Evolutionary conservation across 2,329 filamentous ascomycete genomes (phyloP).

Genomic region (Diaporthe vaccinii): DNA sequence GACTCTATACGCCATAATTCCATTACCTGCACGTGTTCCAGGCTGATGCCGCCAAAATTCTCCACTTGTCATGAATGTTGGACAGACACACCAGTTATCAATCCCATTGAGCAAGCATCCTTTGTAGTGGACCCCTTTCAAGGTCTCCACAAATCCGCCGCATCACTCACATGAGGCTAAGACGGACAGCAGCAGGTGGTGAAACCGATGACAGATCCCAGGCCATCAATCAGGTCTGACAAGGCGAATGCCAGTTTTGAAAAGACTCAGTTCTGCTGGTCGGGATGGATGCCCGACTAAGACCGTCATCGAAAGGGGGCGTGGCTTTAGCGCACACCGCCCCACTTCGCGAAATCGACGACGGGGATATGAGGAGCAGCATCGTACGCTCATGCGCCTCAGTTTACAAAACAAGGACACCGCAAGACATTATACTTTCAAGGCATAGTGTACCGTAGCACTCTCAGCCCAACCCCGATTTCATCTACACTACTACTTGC

Average conservation of each 20-base stretch:
- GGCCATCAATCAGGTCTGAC: neutral
- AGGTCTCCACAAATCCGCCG: neutral
- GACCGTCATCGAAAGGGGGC: neutral
- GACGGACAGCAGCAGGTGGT: neutral
- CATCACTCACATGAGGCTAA: neutral
- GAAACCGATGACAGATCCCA: neutral
- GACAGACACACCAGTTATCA: neutral
- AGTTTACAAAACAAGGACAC: slow-evolving; percentile 1
- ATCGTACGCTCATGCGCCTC: neutral
- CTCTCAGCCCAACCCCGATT: slow-evolving; percentile 19
- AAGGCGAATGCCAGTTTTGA: neutral
- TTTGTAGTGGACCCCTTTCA: neutral
- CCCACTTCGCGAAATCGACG: slow-evolving; percentile 2
- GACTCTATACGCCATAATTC: neutral
- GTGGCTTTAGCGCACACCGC: neutral
- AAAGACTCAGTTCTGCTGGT: neutral
- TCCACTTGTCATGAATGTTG: neutral
- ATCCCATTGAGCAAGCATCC: neutral
- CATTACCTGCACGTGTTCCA: neutral
- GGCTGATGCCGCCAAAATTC: neutral
- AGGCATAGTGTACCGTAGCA: slow-evolving; percentile 2
- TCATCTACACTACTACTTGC: neutral
- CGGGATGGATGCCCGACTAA: neutral
- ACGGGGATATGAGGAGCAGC: neutral
- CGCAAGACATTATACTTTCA: neutral